Base-by-base conservation (phyloP, 2,329 filamentous ascomycete species). In the Zarea fungicola region DNA sequence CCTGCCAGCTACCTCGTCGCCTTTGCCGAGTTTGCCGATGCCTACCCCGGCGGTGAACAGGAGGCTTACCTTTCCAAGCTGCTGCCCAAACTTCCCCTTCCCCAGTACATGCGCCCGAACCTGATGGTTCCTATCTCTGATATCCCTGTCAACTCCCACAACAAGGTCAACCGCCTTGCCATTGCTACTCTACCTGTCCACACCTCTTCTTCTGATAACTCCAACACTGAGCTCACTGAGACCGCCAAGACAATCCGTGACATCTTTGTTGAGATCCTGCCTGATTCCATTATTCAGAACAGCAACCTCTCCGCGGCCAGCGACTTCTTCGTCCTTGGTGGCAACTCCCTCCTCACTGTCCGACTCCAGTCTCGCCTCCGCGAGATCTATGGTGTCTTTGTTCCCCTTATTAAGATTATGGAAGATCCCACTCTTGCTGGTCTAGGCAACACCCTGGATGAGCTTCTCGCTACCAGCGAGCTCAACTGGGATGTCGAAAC, bases 261-360 rank as follows among this genome's bases (percentile, higher is more conserved):
- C 5, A 39, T 56, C 11, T 58, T 55, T 54, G 34, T 50, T 35
- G 49, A 52, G 6, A 52, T 58, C 1, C 37, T 58, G 2, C 54
- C 60, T 42, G 46, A 55, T 4, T 48, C 51, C 0, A 44, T 57
- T 2, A 35, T 58, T 4, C 49, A 61, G 1, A 32, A 41, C 23
- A 29, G 49, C 25, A 51, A 48, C 3, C 55, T 60, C 18, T 45
- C 55, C 1, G n/a, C 45, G 0, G 28, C 55, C 6, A 58, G 66
- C 5, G 66, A 72, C 55, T 74, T 76, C 55, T 75, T 74, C 56
- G 48, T 55, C 1, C 54, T 66, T 2, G 72, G 72, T 8, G 72
- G 71, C 4, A 73, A 63, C 48, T 75, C 71, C 0, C 47, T 74
- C 4, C 57, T 70, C 0, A 52, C 73, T 1, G 56, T 74, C 10